Evolutionary conservation across 495 filamentous ascomycete species (phyloP).

Genomic region (Trichocladium antarcticum): DNA sequence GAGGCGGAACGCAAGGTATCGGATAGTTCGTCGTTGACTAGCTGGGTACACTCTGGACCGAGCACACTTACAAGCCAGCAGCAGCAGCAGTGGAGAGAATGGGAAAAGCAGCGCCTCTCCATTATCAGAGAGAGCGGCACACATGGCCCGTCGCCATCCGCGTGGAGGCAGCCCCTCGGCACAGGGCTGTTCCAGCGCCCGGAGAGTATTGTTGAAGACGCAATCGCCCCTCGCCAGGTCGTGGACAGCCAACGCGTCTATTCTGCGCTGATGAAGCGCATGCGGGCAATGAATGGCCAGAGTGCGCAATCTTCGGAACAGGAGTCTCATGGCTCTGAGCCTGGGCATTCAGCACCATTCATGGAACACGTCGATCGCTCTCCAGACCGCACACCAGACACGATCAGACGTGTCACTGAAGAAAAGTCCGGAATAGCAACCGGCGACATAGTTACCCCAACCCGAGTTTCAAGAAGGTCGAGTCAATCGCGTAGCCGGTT

Average conservation of each 20-base stretch:
- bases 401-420: background rate
- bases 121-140: slow-evolving; percentile 54
- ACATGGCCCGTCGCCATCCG: slow-evolving; percentile 37
- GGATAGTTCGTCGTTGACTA: slow-evolving; percentile 58
- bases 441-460: background rate
- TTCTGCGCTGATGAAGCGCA: slow-evolving; percentile 60
- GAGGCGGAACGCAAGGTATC: slow-evolving; percentile 34
- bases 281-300: slow-evolving; percentile 28
- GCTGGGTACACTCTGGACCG: slow-evolving; percentile 55
- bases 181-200: slow-evolving; percentile 12
- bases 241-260: slow-evolving; percentile 59
- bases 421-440: background rate
- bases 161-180: slow-evolving; percentile 15
- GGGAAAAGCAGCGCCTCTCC: slow-evolving; percentile 49
- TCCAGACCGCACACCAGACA: slow-evolving; percentile 1
- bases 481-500: background rate
- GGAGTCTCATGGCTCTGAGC: background rate
- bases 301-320: background rate
- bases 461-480: background rate
- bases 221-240: slow-evolving; percentile 4
- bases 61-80: slow-evolving; percentile 36
- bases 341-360: background rate
- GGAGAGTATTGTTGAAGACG: background rate
- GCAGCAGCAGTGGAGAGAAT: slow-evolving; percentile 29
- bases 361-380: background rate